Percentiles rank a stretch among this genome's conserved stretches.
These are phyloP conservation scores for Recurvomyces mirabilis DNA, from an alignment of 495 filamentous ascomycete genomes.

Conservation along the genomic window DNA sequence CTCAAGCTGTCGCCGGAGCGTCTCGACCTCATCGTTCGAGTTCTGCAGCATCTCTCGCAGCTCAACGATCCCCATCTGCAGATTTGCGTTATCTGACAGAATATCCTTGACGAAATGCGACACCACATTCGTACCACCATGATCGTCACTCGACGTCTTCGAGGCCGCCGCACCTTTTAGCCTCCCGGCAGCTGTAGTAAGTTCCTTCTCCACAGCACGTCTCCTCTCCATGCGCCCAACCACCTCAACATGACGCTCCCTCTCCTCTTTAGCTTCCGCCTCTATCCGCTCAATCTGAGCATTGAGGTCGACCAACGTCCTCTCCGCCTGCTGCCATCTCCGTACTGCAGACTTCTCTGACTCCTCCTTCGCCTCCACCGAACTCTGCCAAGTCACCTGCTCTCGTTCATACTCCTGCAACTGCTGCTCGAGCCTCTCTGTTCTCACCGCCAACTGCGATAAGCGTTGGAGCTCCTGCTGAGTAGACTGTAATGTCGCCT, in stretches of 20 bases:
- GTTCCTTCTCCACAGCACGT: conserved; percentile 54
- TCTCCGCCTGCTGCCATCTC: conserved; percentile 74
- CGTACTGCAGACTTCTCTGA: conserved; percentile 64
- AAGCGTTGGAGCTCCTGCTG: conserved; percentile 65
- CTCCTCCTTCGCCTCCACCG: conserved; percentile 51
- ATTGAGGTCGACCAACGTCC: conserved; percentile 57
- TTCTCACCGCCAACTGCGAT: conserved; percentile 57
- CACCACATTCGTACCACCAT: conserved; percentile 50
- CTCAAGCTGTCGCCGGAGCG: conserved; percentile 69
- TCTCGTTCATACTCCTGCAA: conserved; percentile 67
- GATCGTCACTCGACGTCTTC: conserved; percentile 35
- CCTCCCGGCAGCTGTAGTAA: conserved; percentile 62
- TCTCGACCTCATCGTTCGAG: conserved; percentile 90
- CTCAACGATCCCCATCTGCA: conserved; percentile 83
- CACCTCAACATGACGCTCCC: conserved; percentile 69
- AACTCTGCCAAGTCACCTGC: conserved; percentile 57
- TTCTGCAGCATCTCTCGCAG: conserved; percentile 80
- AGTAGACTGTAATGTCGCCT: conserved; percentile 60
- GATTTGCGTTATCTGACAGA: conserved; percentile 83
- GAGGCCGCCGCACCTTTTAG: conserved; percentile 67
- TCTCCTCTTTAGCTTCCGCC: conserved; percentile 70
- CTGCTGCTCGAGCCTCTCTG: conserved; percentile 67
- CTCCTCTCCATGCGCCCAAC: conserved; percentile 69
- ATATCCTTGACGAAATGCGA: conserved; percentile 93
- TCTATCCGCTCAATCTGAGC: conserved; percentile 86